Evolutionary conservation across 1,139 yeast genomes (phyloP).

Genomic region (Candida glucosophila): DNA sequence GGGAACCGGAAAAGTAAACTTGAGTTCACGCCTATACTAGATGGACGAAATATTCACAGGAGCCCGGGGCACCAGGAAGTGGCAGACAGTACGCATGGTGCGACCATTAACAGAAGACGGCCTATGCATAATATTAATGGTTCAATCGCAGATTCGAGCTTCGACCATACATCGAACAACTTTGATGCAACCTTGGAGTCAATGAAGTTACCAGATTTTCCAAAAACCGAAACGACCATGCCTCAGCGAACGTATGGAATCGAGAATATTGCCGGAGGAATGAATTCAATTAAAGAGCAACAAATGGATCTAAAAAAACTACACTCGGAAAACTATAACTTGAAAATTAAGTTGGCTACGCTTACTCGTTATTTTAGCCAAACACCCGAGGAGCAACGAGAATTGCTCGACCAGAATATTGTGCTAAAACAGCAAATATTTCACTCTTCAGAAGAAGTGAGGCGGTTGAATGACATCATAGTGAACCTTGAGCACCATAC

Average conservation of each 20-base stretch:
- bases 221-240: conserved; percentile 1
- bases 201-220: conserved; percentile 3
- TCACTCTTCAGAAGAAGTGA: conserved; percentile 12
- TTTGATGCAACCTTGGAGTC: conserved; percentile 10
- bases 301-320: conserved; percentile 41
- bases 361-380: conserved; percentile 40
- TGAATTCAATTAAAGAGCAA: conserved; percentile 41
- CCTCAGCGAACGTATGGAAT: conserved; percentile 2
- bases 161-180: conserved; percentile 26
- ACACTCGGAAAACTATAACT: conserved; percentile 53
- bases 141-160: conserved; percentile 16
- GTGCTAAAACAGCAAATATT: conserved; percentile 31
- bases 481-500: too few relatives aligned
- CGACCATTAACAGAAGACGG: too few relatives aligned
- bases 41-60: too few relatives aligned
- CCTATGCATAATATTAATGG: conserved; percentile 5
- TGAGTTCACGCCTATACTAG: conserved; percentile 36
- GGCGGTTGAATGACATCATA: conserved; percentile 5
- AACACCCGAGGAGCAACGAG: conserved; percentile 35
- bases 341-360: conserved; percentile 51
- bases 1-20: conserved; percentile 7
- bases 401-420: conserved; percentile 29
- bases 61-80: too few relatives aligned
- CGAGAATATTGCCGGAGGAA: conserved; percentile 10
- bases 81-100: too few relatives aligned